Evolutionary conservation across 2,329 filamentous ascomycete species (phyloP).

Genomic region (Lecanicillium sp.): DNA sequence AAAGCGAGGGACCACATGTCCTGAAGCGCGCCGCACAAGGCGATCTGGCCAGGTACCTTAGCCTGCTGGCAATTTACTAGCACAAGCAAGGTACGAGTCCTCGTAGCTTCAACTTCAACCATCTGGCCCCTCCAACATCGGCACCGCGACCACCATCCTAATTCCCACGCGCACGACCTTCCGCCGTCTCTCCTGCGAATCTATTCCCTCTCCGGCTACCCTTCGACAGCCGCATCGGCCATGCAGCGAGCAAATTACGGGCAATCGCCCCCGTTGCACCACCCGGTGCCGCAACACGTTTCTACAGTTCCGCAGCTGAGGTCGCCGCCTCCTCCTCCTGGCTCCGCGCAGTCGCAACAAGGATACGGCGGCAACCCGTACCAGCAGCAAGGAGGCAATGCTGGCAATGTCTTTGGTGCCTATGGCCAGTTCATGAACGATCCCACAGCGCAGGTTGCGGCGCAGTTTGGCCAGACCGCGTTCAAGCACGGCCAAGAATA

Average conservation of each 20-base stretch:
- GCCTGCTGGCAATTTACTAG: no score
- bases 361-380: slow-evolving; percentile 66
- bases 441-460: slow-evolving; percentile 87
- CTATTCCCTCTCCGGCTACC: neutral
- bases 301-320: slow-evolving; percentile 95
- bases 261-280: slow-evolving; percentile 89
- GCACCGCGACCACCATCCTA: neutral
- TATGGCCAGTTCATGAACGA: slow-evolving; percentile 96
- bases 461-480: slow-evolving; percentile 87
- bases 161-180: no score
- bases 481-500: slow-evolving; percentile 90
- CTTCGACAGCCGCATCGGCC: slow-evolving; percentile 19
- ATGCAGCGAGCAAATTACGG: slow-evolving; percentile 87
- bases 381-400: slow-evolving; percentile 52
- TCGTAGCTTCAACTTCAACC: no score
- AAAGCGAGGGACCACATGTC: no score
- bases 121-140: no score
- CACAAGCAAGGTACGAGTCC: no score
- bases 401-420: slow-evolving; percentile 53
- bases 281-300: slow-evolving; percentile 96
- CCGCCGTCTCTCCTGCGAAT: no score
- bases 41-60: no score
- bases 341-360: slow-evolving; percentile 58
- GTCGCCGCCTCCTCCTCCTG: slow-evolving; percentile 78
- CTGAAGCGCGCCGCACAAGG: no score